Evolutionary conservation across 2,329 filamentous ascomycete genomes (phyloP).

Genomic region (Ascochyta viciae-villosae): DNA sequence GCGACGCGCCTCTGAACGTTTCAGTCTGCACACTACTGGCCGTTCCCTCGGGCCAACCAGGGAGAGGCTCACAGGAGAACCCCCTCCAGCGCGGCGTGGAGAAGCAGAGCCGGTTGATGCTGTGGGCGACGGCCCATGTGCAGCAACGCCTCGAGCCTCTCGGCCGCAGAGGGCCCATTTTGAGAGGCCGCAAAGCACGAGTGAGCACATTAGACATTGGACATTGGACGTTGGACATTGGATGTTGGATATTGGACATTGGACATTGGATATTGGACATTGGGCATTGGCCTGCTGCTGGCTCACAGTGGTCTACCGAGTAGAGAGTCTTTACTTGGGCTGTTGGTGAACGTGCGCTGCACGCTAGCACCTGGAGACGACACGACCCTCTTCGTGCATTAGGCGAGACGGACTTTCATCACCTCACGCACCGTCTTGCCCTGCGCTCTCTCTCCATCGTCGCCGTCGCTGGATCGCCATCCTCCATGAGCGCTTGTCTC

Average conservation of each 20-base stretch:
- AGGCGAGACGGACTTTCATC: constrained; percentile 17
- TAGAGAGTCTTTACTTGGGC: not conserved
- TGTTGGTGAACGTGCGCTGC: constrained; percentile 12
- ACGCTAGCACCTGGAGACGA: constrained; percentile 4
- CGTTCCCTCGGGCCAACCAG: constrained; percentile 32
- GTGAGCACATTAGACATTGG: too few relatives aligned
- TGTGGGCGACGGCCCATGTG: not conserved
- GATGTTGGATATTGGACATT: too few relatives aligned
- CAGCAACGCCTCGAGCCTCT: not conserved
- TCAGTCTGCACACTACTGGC: constrained; percentile 25
- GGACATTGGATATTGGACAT: not conserved
- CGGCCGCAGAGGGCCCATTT: not conserved
- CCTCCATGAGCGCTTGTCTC: constrained; percentile 37
- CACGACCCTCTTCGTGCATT: constrained; percentile 4
- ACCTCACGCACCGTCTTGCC: constrained; percentile 23
- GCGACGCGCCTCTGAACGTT: constrained; percentile 42
- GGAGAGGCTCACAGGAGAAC: constrained; percentile 13
- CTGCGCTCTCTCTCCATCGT: constrained; percentile 23
- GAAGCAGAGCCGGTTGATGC: not conserved
- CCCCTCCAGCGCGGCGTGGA: constrained; percentile 16
- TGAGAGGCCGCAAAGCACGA: too few relatives aligned
- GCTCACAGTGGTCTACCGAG: too few relatives aligned
- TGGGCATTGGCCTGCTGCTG: constrained; percentile 1
- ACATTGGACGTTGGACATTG: too few relatives aligned
- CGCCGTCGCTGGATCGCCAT: constrained; percentile 25